Evolutionary conservation across 768 basidiomycete species (phyloP).

Genomic region (Gautieria morchelliformis): DNA sequence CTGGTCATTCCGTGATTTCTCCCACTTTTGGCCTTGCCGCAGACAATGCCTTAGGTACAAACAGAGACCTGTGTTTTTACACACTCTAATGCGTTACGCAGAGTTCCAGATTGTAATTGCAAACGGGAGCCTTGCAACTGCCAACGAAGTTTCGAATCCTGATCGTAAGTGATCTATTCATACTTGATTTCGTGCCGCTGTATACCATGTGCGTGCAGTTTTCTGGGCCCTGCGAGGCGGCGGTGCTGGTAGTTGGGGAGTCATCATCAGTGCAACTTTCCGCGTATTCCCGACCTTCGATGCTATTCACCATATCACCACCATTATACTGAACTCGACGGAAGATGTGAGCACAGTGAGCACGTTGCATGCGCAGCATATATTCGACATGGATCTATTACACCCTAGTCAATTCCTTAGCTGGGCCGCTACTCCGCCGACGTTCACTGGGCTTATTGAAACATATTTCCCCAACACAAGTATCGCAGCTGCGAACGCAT

Average conservation of each 20-base stretch:
- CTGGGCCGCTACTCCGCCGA: too few species aligned
- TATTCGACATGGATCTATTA: slow-evolving; percentile 25
- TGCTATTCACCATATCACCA: slow-evolving; percentile 11
- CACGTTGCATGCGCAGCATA: slow-evolving; percentile 24
- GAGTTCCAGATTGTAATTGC: slow-evolving; percentile 24
- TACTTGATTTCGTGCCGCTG: background rate
- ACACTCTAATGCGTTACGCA: background rate
- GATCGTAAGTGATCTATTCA: slow-evolving; percentile 14
- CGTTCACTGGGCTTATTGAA: background rate
- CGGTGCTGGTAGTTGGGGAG: slow-evolving; percentile 25
- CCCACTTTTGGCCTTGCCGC: slow-evolving; percentile 31
- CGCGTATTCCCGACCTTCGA: slow-evolving; percentile 26
- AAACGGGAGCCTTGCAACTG: slow-evolving; percentile 19
- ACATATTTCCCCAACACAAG: slow-evolving; percentile 17
- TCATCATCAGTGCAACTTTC: slow-evolving; percentile 27
- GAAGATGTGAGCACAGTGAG: slow-evolving; percentile 17
- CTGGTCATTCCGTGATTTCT: slow-evolving; percentile 34
- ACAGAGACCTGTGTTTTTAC: background rate
- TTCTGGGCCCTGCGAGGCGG: slow-evolving; percentile 7
- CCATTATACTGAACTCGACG: slow-evolving; percentile 12
- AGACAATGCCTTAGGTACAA: background rate
- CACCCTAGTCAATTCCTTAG: slow-evolving; percentile 23
- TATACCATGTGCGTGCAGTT: background rate
- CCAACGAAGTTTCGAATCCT: slow-evolving; percentile 17
- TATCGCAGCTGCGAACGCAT: slow-evolving; percentile 9